Conservation (phyloP, 768 basidiomycete species). For the Mrakia frigida region DNA sequence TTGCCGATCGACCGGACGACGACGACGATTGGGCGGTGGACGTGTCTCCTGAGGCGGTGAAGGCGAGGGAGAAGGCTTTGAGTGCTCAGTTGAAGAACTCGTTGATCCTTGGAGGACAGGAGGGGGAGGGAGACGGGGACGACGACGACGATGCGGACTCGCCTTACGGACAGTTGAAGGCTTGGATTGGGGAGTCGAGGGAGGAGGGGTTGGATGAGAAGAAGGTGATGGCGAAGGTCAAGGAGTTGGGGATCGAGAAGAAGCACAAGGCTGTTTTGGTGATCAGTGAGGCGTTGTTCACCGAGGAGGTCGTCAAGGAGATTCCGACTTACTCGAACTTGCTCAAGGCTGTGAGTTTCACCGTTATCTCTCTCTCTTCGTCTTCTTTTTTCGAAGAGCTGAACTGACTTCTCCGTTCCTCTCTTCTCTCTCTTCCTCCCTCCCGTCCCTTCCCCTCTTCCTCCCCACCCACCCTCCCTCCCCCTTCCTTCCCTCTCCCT, state of each 20-base stretch:
- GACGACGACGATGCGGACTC: slow-evolving; percentile 81
- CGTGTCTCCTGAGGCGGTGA: slow-evolving; percentile 81
- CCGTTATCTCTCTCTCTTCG: neutral
- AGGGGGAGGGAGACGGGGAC: slow-evolving; percentile 72
- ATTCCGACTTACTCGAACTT: slow-evolving; percentile 62
- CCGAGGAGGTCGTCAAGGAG: slow-evolving; percentile 61
- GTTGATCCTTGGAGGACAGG: slow-evolving; percentile 54
- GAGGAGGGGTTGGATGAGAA: slow-evolving; percentile 41
- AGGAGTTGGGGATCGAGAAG: slow-evolving; percentile 86
- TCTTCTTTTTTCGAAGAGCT: neutral
- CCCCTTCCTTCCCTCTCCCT: neutral
- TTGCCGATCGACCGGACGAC: slow-evolving; percentile 42
- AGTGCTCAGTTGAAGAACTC: slow-evolving; percentile 56
- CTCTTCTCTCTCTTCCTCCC: neutral
- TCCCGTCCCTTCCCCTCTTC: neutral
- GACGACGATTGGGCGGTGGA: slow-evolving; percentile 86
- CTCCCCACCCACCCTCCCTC: neutral
- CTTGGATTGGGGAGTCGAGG: slow-evolving; percentile 74
- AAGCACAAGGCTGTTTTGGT: slow-evolving; percentile 86
- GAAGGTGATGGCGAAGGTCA: slow-evolving; percentile 78
- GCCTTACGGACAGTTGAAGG: slow-evolving; percentile 75
- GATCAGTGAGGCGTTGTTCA: slow-evolving; percentile 78
- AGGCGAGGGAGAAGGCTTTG: slow-evolving; percentile 68
- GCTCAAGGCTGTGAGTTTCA: slow-evolving; percentile 62
- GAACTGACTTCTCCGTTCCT: neutral